Base-by-base conservation (phyloP, 192 early-diverging fungal species). In the Entomortierella lignicola region DNA sequence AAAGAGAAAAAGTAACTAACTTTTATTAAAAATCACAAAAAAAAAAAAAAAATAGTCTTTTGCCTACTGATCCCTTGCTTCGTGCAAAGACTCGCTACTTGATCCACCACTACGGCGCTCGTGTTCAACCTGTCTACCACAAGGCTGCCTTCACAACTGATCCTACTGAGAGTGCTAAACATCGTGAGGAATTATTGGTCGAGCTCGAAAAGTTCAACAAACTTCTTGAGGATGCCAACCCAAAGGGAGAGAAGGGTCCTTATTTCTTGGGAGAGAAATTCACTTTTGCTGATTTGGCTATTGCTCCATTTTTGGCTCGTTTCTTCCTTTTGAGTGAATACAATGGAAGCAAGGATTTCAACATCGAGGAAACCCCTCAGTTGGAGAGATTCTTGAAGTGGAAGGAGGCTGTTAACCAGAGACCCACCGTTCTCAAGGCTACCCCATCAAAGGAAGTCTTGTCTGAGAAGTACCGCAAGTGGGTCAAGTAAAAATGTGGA, bases 181-280 rank as follows among this genome's bases (percentile, higher is more conserved):
- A 70, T 41, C 70, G 59, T 41, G 71, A 77, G 13, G 60, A 77
- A 4, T 52, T 82, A 20, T 30, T 70, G 39, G 67, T 55, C 13
- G 67, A 79, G 56, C 50, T 79, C 30, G 62, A 55, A n/a, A 69
- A 86, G 81, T 42, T 85, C 42, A 73, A 82, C 58, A 61, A 69
- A 20, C 47, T 88, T 11, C 55, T 84, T 6, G 30, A 55, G 8
- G 41, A 64, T 20, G 75, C 42, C 10, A 55, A 69, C 51, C 60
- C 55, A 39, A 64, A 47, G 15, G 81, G 75, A 56, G 17, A 42
- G n/a, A 42, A 55, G 4, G 86, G 86, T 25, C 77, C 81, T 32
- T 87, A 74, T 55, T 85, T 83, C 71, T 58, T 87, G 13, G 86
- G 86, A 18, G 66, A 71, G 4, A 61, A 84, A 51, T 87, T 75